A percentile compares a stretch with the other conserved stretches of the same genome.
phyloP scores from a whole-genome alignment of 805 yeast species.

The Spathaspora hagerdaliae region DNA sequence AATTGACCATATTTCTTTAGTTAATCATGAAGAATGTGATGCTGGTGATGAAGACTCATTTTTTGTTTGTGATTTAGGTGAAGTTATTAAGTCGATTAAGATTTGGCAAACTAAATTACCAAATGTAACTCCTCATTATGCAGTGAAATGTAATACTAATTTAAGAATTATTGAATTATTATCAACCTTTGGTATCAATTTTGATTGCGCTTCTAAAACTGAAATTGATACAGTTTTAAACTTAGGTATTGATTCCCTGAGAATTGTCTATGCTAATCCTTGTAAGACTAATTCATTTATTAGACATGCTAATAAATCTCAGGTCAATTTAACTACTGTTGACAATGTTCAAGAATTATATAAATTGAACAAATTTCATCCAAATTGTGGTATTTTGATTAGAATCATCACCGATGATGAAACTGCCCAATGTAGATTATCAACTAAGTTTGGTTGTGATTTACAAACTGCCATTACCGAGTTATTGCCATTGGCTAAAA shows the following conservation, averaged over 20 bases:
- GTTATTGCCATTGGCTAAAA: constrained; percentile 59
- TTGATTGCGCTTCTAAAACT: constrained; percentile 89
- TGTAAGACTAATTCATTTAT: constrained; percentile 84
- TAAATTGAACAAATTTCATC: constrained; percentile 67
- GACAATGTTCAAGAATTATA: constrained; percentile 83
- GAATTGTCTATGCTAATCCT: constrained; percentile 90
- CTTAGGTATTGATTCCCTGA: constrained; percentile 58
- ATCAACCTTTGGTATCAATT: constrained; percentile 63
- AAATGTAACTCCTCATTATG: constrained; percentile 80
- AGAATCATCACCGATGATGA: constrained; percentile 90
- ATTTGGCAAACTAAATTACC: constrained; percentile 69
- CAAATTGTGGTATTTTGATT: constrained; percentile 64
- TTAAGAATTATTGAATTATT: constrained; percentile 52
- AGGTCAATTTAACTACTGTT: constrained; percentile 75
- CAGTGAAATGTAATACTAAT: constrained; percentile 91
- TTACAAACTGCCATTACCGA: constrained; percentile 45
- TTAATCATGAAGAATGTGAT: constrained; percentile 56
- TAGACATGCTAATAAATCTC: constrained; percentile 56
- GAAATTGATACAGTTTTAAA: constrained; percentile 69
- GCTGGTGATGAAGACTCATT: constrained; percentile 85
- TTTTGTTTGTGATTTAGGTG: constrained; percentile 81
- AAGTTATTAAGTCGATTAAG: constrained; percentile 55
- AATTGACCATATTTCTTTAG: constrained; percentile 30
- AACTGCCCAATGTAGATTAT: constrained; percentile 77
- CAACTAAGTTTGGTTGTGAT: constrained; percentile 86